These are phyloP conservation scores for Conticribra weissflogii DNA, from an alignment of 108 stramenopile species.

Conservation along the genomic window DNA sequence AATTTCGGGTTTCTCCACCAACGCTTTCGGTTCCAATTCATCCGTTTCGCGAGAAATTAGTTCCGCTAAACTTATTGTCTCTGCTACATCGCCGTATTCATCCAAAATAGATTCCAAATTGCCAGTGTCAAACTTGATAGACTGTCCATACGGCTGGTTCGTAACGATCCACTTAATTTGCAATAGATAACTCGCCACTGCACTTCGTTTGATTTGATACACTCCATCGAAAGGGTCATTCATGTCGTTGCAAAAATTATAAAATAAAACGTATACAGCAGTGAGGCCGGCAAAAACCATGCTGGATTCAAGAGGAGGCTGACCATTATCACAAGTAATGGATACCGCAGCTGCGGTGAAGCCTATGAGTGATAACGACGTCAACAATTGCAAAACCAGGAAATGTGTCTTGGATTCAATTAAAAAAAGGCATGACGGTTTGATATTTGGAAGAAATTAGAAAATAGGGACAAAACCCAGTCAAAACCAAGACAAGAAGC, in stretches of 20 bases:
- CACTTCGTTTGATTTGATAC: constrained; percentile 67
- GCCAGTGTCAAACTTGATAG: constrained; percentile 22
- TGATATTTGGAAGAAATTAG: constrained; percentile 1
- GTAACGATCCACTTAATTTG: constrained; percentile 69
- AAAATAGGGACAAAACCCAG: background rate
- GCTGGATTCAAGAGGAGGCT: constrained; percentile 48
- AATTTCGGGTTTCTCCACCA: background rate
- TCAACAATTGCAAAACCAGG: constrained; percentile 49
- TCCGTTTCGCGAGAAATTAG: too few species aligned
- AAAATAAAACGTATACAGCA: constrained; percentile 68
- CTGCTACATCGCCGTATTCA: background rate
- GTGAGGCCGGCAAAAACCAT: constrained; percentile 60
- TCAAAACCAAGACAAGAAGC: background rate
- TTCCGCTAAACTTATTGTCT: background rate
- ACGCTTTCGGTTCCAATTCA: background rate
- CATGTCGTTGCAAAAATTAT: constrained; percentile 66
- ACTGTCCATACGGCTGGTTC: constrained; percentile 51
- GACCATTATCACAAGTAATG: constrained; percentile 31
- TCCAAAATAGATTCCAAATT: constrained; percentile 10
- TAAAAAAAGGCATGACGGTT: too few species aligned
- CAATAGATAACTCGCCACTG: constrained; percentile 60
- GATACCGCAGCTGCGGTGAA: constrained; percentile 51
- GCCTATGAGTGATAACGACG: constrained; percentile 53
- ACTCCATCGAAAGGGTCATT: constrained; percentile 73
- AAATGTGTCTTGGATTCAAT: constrained; percentile 50